phyloP scores from a whole-genome alignment of 192 early-diverging fungal species.

The Coemansia sp. region DNA sequence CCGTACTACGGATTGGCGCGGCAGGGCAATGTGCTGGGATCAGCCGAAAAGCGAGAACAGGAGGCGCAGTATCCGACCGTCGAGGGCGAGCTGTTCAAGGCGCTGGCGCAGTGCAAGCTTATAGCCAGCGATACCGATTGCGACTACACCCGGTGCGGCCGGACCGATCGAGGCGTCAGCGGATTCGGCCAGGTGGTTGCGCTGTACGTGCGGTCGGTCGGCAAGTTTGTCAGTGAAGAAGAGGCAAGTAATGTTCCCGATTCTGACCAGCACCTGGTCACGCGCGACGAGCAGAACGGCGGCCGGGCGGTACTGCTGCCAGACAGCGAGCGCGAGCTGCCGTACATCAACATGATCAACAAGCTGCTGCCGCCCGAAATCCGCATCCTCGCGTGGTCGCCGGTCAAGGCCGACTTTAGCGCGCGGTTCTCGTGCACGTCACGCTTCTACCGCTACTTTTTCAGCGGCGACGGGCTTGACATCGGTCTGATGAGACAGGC shows the following conservation, averaged over 20 bases:
- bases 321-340: constrained; percentile 55
- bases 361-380: constrained; percentile 82
- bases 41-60: constrained; percentile 29
- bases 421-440: constrained; percentile 82
- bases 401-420: constrained; percentile 70
- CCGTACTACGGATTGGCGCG: constrained; percentile 81
- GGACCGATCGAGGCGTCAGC: constrained; percentile 86
- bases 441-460: constrained; percentile 91
- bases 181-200: constrained; percentile 86
- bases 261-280: constrained; percentile 4
- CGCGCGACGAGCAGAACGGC: constrained; percentile 24
- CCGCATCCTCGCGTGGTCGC: constrained; percentile 86
- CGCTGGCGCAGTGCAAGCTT: constrained; percentile 70
- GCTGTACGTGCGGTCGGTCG: constrained; percentile 66
- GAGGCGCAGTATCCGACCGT: constrained; percentile 62
- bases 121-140: constrained; percentile 65
- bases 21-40: constrained; percentile 55
- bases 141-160: constrained; percentile 78
- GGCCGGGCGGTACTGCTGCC: constrained; percentile 21
- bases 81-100: constrained; percentile 82
- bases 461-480: constrained; percentile 60
- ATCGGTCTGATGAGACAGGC: constrained; percentile 74
- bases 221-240: constrained; percentile 38
- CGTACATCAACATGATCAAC: constrained; percentile 82
- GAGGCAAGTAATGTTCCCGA: constrained; percentile 26